Conservation (phyloP, 2,329 filamentous ascomycete species). For the Aspergillus ibericus region DNA sequence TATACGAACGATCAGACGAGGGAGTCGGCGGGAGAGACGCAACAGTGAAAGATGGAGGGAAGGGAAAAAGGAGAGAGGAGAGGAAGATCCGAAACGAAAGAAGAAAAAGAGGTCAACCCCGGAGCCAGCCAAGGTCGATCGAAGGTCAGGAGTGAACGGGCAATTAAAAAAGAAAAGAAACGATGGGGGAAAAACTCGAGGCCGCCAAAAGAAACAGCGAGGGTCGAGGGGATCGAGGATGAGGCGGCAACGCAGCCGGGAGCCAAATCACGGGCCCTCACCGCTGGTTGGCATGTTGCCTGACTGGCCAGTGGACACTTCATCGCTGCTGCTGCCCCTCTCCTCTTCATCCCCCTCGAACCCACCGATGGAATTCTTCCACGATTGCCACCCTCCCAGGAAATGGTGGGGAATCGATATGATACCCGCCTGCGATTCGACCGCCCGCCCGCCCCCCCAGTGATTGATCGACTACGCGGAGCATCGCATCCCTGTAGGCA, state of each 20-base stretch:
- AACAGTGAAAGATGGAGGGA: slow-evolving; percentile 9
- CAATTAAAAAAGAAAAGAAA: slow-evolving; percentile 2
- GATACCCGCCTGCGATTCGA: neutral
- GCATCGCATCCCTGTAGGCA: neutral
- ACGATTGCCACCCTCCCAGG: neutral
- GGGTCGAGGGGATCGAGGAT: slow-evolving; percentile 13
- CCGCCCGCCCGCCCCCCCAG: neutral
- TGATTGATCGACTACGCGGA: slow-evolving; percentile 1
- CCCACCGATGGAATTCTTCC: neutral
- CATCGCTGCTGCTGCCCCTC: neutral
- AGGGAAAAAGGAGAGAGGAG: slow-evolving; percentile 7
- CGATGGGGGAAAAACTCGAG: slow-evolving; percentile 1
- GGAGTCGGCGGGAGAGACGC: slow-evolving; percentile 1
- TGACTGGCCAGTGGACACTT: too few species aligned
- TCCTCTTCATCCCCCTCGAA: neutral
- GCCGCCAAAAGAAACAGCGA: slow-evolving; percentile 12
- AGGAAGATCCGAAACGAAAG: neutral
- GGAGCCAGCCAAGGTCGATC: too few species aligned
- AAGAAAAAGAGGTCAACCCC: slow-evolving; percentile 7
- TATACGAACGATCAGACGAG: neutral
- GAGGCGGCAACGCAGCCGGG: slow-evolving; percentile 23
- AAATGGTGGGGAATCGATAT: neutral
- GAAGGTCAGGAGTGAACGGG: slow-evolving; percentile 4
- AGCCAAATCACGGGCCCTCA: slow-evolving; percentile 22
- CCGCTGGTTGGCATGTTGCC: slow-evolving; percentile 15